These are phyloP conservation scores for Phanerochaete sordida DNA, from an alignment of 768 basidiomycete species.

Conservation along the genomic window DNA sequence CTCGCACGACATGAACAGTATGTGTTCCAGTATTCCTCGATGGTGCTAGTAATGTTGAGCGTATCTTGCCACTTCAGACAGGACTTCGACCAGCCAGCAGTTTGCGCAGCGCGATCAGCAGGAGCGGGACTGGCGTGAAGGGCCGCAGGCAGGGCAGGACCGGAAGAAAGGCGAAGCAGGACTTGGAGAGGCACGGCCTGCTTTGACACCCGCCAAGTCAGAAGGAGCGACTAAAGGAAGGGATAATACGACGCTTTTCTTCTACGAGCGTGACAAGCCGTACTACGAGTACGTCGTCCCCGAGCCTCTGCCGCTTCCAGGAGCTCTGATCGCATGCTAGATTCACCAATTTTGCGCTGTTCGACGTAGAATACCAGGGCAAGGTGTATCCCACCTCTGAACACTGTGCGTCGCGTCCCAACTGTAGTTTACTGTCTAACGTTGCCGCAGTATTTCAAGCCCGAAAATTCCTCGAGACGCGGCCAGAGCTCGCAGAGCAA, in stretches of 20 bases:
- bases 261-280: conserved; percentile 7
- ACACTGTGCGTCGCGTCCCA: not conserved
- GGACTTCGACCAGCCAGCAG: too few species aligned
- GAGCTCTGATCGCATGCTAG: not conserved
- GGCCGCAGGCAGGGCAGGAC: too few species aligned
- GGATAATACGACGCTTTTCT: not conserved
- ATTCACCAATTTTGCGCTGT: not conserved
- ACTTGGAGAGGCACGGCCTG: too few species aligned
- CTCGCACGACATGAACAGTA: too few species aligned
- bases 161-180: too few species aligned
- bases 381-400: not conserved
- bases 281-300: conserved; percentile 7
- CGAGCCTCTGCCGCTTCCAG: not conserved
- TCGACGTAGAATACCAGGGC: not conserved
- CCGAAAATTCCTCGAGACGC: conserved; percentile 52
- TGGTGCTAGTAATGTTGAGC: too few species aligned
- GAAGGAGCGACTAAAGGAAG: not conserved
- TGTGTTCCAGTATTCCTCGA: too few species aligned
- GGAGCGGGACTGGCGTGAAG: too few species aligned
- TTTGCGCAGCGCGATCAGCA: too few species aligned
- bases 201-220: too few species aligned
- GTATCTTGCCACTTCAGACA: too few species aligned
- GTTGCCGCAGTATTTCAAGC: not conserved
- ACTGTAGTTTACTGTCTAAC: not conserved
- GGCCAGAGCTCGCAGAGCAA: conserved; percentile 64